Conservation (phyloP, 179 eudicot species). For the Beta macrorhiza region DNA sequence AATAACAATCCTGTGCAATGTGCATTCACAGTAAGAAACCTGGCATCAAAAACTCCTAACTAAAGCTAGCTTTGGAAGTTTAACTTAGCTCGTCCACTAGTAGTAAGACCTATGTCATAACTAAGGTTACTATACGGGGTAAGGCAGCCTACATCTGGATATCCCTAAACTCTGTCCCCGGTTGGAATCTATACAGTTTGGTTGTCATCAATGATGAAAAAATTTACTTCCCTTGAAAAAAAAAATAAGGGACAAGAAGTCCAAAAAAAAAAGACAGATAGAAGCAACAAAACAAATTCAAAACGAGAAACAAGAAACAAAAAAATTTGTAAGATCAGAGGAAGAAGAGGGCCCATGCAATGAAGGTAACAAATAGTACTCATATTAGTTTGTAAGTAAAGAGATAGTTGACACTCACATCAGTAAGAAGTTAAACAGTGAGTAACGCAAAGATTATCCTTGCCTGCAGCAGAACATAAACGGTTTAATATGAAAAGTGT, state of each 20-base stretch:
- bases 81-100: too few relatives aligned
- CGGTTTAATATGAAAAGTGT: background rate
- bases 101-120: too few relatives aligned
- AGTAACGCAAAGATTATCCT: background rate
- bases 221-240: too few relatives aligned
- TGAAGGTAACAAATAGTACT: background rate
- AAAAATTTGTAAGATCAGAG: background rate
- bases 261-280: background rate
- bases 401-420: conserved; percentile 10
- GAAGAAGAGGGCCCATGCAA: background rate
- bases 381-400: background rate
- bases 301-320: background rate
- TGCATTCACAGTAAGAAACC: too few relatives aligned
- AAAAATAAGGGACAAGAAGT: background rate
- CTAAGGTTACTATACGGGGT: too few relatives aligned
- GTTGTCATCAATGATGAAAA: background rate
- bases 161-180: too few relatives aligned
- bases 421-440: background rate
- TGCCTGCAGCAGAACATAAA: conserved; percentile 1
- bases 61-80: too few relatives aligned
- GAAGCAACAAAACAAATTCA: background rate
- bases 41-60: too few relatives aligned
- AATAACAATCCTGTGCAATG: too few relatives aligned
- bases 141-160: too few relatives aligned
- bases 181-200: too few relatives aligned